Base-by-base conservation (phyloP, 768 basidiomycete genomes). In the Lactarius quietus region DNA sequence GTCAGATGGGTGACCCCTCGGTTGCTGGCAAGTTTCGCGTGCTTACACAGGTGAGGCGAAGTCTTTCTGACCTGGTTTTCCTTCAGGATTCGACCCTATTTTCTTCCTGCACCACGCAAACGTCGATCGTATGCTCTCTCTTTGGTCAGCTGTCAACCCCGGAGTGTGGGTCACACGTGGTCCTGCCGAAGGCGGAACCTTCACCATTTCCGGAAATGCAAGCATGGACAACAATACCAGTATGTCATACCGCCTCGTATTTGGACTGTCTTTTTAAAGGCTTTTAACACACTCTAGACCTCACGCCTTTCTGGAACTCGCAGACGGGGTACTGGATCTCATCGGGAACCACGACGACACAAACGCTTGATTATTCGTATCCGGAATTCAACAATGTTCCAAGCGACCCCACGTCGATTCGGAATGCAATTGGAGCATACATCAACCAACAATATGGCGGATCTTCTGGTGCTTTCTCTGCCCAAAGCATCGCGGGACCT, bases 21-120 rank as follows among this genome's bases (percentile, higher is more conserved):
- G 73, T 79, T 31, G 80, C 80, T 23, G 79, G 79, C 5, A 72
- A 67, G 29, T 82, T 82, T 6, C 23, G 9, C 15, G 23, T 18
- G 36, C 33, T 31, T 79, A 82, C 36, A 82, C 83, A 80, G 63
- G 71, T n/a, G 43, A 45, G n/a, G n/a, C 8, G 74, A 78, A 8
- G 61, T 73, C 76, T 6, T 53, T 31, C 28, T 65, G 35, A 65
- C 33, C 17, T 10, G 6, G n/a, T 29, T 75, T 45, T 74, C 78
- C 29, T 36, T 17, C 60, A 80, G 82, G 75, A 0, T 82, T 83
- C 64, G 84, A 84, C 68, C 83, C 83, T 0, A 79, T 83, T 67
- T 84, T 85, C 75, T 84, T 77, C 72, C 70, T 84, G 64, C 84
- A 84, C 67, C 84, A 85, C 68, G 66, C 72, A 64, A 82, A 85